Base-by-base conservation (phyloP, 2,329 filamentous ascomycete genomes). In the Drechslerella stenobrocha region DNA sequence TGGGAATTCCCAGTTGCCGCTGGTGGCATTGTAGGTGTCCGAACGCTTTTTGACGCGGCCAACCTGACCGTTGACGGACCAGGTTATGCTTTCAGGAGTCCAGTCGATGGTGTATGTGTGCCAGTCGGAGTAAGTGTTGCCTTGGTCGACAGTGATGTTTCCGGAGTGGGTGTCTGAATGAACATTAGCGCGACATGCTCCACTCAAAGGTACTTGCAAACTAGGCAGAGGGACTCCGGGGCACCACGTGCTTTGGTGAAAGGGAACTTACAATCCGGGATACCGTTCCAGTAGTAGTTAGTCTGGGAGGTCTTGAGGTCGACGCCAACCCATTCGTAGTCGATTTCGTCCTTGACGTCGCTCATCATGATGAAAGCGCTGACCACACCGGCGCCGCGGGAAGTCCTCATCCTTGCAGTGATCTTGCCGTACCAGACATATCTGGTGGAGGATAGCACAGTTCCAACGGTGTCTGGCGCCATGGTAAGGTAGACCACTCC, bases 341-440 rank as follows among this genome's bases (percentile, higher is more conserved):
- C 93, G 74, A 98, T 96, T 78, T 98, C 93, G 75, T 98, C 93
- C 81, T 96, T 95, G 74, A 95, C 88, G 74, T 97, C 92, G 32
- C 88, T 91, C 77, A 96, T 84, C 75, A 97, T 81, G 76, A 98
- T 98, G 76, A 98, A 98, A 26, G 90, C 92, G 1, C 90, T 95
- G n/a, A 98, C 88, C 20, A 98, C 93, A 81, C 93, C 93, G 45
- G 81, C 79, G 61, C 90, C 91, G 74, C 88, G 86, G 71, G 87
- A 87, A 0, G 90, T 92, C 81, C 90, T 93, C 77, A 97, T 80
- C 59, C 80, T 88, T 56, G 89, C 90, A 76, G 87, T 88, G 74
- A 96, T 86, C 77, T 88, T 96, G 75, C 93, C 93, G 77, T 97
- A 98, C 93, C 93, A 97, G 78, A 98, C 86, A 78, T 96, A 97